phyloP scores from a whole-genome alignment of 2,329 filamentous ascomycete species.

The Phaeosphaeriaceae sp. region DNA sequence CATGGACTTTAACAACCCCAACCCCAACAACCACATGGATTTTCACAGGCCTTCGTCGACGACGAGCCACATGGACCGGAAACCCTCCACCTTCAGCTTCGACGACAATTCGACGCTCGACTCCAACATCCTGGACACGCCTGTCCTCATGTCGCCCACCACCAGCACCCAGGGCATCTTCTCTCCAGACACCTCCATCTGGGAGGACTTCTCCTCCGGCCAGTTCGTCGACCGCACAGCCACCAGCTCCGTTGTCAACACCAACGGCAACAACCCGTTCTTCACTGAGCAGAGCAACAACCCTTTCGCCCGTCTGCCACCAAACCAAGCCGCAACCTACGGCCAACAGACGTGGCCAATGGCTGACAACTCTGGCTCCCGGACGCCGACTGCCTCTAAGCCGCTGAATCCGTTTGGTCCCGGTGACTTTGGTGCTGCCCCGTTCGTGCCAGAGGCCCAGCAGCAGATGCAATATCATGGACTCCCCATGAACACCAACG shows the following conservation, averaged over 20 bases:
- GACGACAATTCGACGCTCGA: conserved; percentile 63
- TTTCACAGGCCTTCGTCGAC: conserved; percentile 48
- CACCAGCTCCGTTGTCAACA: conserved; percentile 47
- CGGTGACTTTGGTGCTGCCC: conserved; percentile 57
- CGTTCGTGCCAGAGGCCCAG: conserved; percentile 53
- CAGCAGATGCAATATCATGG: conserved; percentile 48
- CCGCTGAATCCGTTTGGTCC: conserved; percentile 70
- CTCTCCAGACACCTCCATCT: conserved; percentile 59
- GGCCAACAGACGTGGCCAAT: conserved; percentile 66
- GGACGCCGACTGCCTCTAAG: conserved; percentile 76
- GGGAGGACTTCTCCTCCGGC: conserved; percentile 54
- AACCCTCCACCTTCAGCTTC: conserved; percentile 51
- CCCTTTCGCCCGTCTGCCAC: conserved; percentile 70
- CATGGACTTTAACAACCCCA: conserved; percentile 45
- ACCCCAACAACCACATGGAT: conserved; percentile 42
- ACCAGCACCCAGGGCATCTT: conserved; percentile 59
- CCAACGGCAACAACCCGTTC: conserved; percentile 56
- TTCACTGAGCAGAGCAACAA: conserved; percentile 57
- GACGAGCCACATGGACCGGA: conserved; percentile 45
- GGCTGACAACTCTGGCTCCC: conserved; percentile 70
- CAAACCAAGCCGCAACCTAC: conserved; percentile 55
- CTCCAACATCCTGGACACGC: conserved; percentile 49
- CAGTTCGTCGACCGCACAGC: conserved; percentile 48
- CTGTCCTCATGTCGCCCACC: conserved; percentile 57
- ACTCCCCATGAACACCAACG: conserved; percentile 47